Base-by-base conservation (phyloP, 148 eudicot species). In the Bassia scoparia region DNA sequence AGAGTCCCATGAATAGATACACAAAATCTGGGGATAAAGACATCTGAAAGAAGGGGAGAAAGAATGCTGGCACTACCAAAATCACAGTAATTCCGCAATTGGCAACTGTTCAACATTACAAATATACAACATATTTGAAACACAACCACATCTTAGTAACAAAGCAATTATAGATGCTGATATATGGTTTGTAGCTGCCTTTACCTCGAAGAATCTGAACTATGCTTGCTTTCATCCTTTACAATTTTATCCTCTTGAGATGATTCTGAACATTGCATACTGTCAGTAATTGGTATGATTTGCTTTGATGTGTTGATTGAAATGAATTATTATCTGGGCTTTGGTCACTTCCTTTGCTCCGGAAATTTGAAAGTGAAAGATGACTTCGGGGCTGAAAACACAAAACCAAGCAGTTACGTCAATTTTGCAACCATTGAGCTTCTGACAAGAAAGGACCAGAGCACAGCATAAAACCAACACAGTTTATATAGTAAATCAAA, bases 301-400 rank as follows among this genome's bases (percentile, higher is more conserved):
- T 52, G 59, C 60, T 55, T 71, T 21, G n/a, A 43, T 55, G 59
- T 50, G 50, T 38, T 69, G 44, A 17, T n/a, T 34, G 34, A 29
- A 54, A 33, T 16, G 16, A 38, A 7, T 24, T 58, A 30, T 70
- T 64, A 76, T 79, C 85, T 69, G 54, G 54, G 75, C 38, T 78
- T 74, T 37, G 96, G 38, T 94, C 97, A 33, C 83, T 93, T 67
- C 86, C 91, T 77, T 94, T 94, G 93, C 98, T 89, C 78, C 98
- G 88, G 76, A 94, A 91, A 74, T 93, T 81, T 7, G 97, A 86
- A 65, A 91, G 81, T 35, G 97, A 95, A 75, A 95, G 91, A 95
- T 69, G 98, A 94, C 77, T 90, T 81, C 14, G 97, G 84, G 15
- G 84, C 86, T 80, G 83, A 55, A 70, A 46, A 12, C 37, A 46